Base-by-base conservation (phyloP, 257 asterid species). In the Jaltomata sinuosa region DNA sequence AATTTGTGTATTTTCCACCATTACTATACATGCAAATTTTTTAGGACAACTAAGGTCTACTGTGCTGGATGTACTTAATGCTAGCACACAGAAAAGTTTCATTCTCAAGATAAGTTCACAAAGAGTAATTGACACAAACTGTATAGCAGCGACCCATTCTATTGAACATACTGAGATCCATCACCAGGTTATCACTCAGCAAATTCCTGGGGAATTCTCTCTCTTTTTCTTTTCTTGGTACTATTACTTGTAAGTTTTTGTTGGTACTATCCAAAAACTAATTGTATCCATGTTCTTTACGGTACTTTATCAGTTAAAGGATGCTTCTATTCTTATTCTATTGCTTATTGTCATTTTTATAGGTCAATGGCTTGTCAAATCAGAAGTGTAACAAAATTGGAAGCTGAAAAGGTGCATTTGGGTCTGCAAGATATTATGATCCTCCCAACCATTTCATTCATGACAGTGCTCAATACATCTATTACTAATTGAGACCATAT, bases 361-460 rank as follows among this genome's bases (percentile, higher is more conserved):
- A 96, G 99, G 92, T 87, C 91, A 40, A 85, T 83, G 85, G 64
- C 71, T 83, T 93, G 90, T 85, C 93, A 88, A 85, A 89, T 90
- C 89, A 95, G 89, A 79, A 87, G 89, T 80, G 86, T 83, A 45
- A 49, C 91, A 40, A 84, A 88, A 88, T 89, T 84, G 85, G 89
- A 76, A 88, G 83, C 91, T 89, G 98, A 96, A 84, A 94, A 93
- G 98, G 99, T 96, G 88, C 61, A 47, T 47, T 27, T 83, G 82
- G 80, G 42, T 27, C 27, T 29, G 45, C 42, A 76, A 4, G 25
- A 25, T 45, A 27, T 76, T 16, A 8, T 15, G 38, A 76, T 76
- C 59, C 81, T 76, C 16, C 16, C 81, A 76, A 49, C 38, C 42
- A 47, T 76, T 76, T 47, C 81, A 15, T 76, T 76, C 61, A 15